Evolutionary conservation across 208 protist species (phyloP).

Genomic region (Naegleria fowleri): DNA sequence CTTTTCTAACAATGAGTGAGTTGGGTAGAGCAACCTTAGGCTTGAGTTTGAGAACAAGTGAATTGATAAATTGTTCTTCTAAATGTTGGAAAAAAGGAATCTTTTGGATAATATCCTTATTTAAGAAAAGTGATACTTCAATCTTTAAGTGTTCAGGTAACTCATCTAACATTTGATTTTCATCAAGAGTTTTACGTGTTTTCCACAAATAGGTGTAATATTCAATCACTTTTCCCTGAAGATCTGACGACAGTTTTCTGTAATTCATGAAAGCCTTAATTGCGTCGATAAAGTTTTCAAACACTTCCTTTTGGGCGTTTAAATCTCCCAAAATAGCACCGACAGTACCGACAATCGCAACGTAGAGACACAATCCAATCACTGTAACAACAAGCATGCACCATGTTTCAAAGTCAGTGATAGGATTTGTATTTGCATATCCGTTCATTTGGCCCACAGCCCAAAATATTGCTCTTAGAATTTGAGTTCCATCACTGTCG

Average conservation of each 20-base stretch:
- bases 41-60: conserved; percentile 39
- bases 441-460: background rate
- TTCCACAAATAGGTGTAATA: conserved; percentile 40
- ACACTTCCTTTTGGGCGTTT: background rate
- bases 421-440: background rate
- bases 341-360: background rate
- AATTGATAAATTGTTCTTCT: conserved; percentile 39
- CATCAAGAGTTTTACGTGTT: conserved; percentile 34
- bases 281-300: background rate
- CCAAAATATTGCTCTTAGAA: background rate
- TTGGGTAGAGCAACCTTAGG: conserved; percentile 35
- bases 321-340: background rate
- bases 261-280: conserved; percentile 38
- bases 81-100: conserved; percentile 35
- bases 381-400: background rate
- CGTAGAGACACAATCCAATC: background rate
- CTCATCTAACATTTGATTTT: conserved; percentile 25
- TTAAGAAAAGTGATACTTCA: conserved; percentile 37
- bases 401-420: background rate
- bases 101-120: conserved; percentile 43
- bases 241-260: conserved; percentile 28
- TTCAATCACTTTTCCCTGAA: conserved; percentile 34
- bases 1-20: conserved; percentile 37
- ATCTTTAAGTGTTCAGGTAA: conserved; percentile 35
- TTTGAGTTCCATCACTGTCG: background rate